Percentiles rank a stretch among this genome's conserved stretches.
phyloP scores from a whole-genome alignment of 148 eudicot genomes.

The Heliosperma pusillum region DNA sequence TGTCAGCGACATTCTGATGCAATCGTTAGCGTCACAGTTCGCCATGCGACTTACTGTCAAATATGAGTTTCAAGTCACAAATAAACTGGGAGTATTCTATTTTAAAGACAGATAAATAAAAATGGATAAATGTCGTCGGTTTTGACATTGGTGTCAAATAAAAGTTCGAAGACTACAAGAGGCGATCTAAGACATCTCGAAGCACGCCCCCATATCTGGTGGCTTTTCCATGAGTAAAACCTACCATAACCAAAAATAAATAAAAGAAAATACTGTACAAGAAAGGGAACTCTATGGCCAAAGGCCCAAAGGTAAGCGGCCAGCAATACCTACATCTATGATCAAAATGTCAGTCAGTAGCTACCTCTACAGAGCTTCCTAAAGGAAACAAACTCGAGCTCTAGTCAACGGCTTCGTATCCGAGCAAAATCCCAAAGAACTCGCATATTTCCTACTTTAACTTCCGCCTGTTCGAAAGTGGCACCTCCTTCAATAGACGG shows the following conservation, averaged over 20 bases:
- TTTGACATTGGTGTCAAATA: background rate
- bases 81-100: background rate
- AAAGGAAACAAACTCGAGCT: background rate
- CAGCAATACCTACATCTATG: background rate
- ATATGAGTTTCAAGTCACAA: too few species aligned
- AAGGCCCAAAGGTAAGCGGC: background rate
- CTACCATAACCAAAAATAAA: background rate
- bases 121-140: background rate
- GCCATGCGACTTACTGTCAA: too few species aligned
- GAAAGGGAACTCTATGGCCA: slow-evolving; percentile 10
- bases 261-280: slow-evolving; percentile 20
- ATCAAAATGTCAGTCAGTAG: slow-evolving; percentile 6
- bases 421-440: slow-evolving; percentile 63
- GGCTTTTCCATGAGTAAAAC: background rate
- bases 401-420: slow-evolving; percentile 23
- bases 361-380: slow-evolving; percentile 2
- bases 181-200: background rate
- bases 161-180: background rate
- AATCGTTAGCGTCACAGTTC: too few species aligned
- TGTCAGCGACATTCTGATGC: background rate
- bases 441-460: slow-evolving; percentile 47
- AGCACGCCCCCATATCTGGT: background rate
- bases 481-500: slow-evolving; percentile 47
- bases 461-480: slow-evolving; percentile 54
- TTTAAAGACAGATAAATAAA: too few species aligned